These are phyloP conservation scores for Casuarina cunninghamiana DNA, from an alignment of 306 rosid species.

Conservation along the genomic window DNA sequence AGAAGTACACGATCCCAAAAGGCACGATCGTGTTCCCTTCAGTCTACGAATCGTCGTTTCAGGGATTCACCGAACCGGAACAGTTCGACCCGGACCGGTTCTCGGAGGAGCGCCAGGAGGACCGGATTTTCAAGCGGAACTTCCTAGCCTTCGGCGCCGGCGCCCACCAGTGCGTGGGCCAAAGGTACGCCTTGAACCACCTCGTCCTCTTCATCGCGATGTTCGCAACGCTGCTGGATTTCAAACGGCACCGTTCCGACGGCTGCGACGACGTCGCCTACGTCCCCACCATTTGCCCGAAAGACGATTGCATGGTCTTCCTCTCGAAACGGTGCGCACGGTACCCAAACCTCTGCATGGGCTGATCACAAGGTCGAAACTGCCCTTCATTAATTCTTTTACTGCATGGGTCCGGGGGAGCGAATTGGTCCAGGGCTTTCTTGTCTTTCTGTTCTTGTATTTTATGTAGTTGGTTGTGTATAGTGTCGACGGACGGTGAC, in stretches of 20 bases:
- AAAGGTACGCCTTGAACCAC: conserved; percentile 83
- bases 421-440: neutral
- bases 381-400: neutral
- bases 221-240: conserved; percentile 70
- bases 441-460: neutral
- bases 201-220: conserved; percentile 81
- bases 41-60: conserved; percentile 69
- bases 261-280: conserved; percentile 82
- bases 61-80: conserved; percentile 75
- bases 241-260: conserved; percentile 70
- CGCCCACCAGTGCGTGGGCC: conserved; percentile 92
- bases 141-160: conserved; percentile 89
- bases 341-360: conserved; percentile 39
- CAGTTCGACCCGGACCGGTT: conserved; percentile 89
- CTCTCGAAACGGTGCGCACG: conserved; percentile 50
- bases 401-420: neutral
- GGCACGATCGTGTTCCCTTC: conserved; percentile 89
- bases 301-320: conserved; percentile 77
- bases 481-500: conserved; percentile 1
- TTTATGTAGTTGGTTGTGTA: conserved; percentile 1
- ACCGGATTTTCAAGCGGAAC: conserved; percentile 60
- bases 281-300: conserved; percentile 82
- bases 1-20: conserved; percentile 58
- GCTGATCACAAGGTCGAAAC: conserved; percentile 1
- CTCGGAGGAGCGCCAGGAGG: conserved; percentile 70